phyloP scores from a whole-genome alignment of 2,329 filamentous ascomycete species.

The Fusarium sambucinum region DNA sequence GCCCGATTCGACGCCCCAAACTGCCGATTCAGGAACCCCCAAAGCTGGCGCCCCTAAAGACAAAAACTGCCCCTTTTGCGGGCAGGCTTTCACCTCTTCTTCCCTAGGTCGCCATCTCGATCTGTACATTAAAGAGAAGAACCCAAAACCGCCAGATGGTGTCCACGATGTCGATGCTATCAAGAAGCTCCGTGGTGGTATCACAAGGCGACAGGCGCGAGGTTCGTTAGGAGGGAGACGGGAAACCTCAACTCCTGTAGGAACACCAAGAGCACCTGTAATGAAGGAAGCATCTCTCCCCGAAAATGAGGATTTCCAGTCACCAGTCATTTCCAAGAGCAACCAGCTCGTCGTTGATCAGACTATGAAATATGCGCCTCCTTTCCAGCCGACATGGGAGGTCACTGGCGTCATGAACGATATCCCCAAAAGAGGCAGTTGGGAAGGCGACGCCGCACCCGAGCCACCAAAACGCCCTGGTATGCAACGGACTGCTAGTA shows the following conservation, averaged over 20 bases:
- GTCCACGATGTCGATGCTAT: slow-evolving; percentile 93
- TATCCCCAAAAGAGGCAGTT: slow-evolving; percentile 62
- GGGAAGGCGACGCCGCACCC: slow-evolving; percentile 52
- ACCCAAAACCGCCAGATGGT: slow-evolving; percentile 87
- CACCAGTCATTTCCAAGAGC: slow-evolving; percentile 58
- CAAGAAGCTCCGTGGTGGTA: slow-evolving; percentile 81
- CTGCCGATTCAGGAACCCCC: slow-evolving; percentile 56
- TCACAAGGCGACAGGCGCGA: slow-evolving; percentile 87
- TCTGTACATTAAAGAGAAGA: slow-evolving; percentile 92
- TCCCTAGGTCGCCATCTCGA: slow-evolving; percentile 94
- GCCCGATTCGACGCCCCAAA: slow-evolving; percentile 51
- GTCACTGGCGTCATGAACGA: slow-evolving; percentile 83
- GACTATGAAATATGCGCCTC: slow-evolving; percentile 64
- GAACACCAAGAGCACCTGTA: slow-evolving; percentile 60
- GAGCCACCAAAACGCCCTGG: slow-evolving; percentile 54
- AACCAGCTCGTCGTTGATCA: slow-evolving; percentile 59
- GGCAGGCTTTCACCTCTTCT: slow-evolving; percentile 91
- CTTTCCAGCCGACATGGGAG: slow-evolving; percentile 76
- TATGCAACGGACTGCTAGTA: slow-evolving; percentile 60
- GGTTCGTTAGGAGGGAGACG: slow-evolving; percentile 68
- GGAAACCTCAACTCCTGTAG: slow-evolving; percentile 70
- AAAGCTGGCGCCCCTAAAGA: slow-evolving; percentile 75
- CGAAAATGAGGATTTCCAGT: slow-evolving; percentile 55
- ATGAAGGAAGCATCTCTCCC: slow-evolving; percentile 56
- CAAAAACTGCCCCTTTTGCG: slow-evolving; percentile 88